These are phyloP conservation scores for Boechera divaricarpa DNA, from an alignment of 345 rosid genomes.

Conservation along the genomic window DNA sequence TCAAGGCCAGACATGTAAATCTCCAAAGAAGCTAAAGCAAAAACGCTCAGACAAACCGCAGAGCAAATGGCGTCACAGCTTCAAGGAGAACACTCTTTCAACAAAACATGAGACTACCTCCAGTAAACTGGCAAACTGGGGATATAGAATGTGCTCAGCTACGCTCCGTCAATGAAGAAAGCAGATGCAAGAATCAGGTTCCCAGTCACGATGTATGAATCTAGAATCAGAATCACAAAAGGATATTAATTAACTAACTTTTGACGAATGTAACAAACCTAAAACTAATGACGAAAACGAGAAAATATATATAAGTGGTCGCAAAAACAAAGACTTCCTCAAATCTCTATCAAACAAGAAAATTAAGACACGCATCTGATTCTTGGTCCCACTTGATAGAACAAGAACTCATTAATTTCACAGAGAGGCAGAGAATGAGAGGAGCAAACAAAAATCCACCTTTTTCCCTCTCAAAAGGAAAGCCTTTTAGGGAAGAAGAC, in stretches of 20 bases:
- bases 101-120: conserved; percentile 28
- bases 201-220: conserved; percentile 37
- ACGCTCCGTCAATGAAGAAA: conserved; percentile 28
- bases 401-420: conserved; percentile 30
- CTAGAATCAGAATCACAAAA: conserved; percentile 36
- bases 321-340: conserved; percentile 25
- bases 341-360: conserved; percentile 34
- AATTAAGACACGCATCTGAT: conserved; percentile 36
- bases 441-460: conserved; percentile 28
- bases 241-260: background rate
- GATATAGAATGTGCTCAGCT: conserved; percentile 33
- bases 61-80: conserved; percentile 42
- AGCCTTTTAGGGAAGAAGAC: conserved; percentile 34
- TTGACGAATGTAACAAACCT: background rate
- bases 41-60: conserved; percentile 37
- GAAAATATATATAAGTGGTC: conserved; percentile 27
- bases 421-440: conserved; percentile 33
- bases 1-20: conserved; percentile 91
- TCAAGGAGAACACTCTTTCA: conserved; percentile 38
- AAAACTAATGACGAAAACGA: conserved; percentile 21
- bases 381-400: conserved; percentile 40
- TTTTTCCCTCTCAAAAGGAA: conserved; percentile 25
- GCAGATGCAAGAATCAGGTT: conserved; percentile 38
- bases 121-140: background rate
- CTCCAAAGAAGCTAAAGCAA: conserved; percentile 49